Percentiles rank a stretch among this genome's conserved stretches.
Conservation (phyloP, 2,329 filamentous ascomycete species). For the Penicillium sp. region DNA sequence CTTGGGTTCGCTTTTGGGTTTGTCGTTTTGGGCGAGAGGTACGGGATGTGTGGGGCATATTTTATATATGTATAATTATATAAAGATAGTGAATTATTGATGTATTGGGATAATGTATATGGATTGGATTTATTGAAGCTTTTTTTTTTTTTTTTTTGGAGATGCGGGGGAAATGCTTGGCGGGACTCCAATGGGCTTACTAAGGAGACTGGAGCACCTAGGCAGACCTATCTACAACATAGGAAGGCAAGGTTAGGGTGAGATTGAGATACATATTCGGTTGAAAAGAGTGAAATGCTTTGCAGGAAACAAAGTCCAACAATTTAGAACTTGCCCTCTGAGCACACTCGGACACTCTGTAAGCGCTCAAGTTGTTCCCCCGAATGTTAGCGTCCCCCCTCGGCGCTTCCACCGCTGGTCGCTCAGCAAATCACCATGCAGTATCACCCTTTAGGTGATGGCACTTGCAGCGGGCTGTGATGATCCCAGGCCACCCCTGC, state of each 20-base stretch:
- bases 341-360: background rate
- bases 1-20: conserved; percentile 34
- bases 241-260: background rate
- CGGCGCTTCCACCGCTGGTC: conserved; percentile 29
- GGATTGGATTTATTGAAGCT: background rate
- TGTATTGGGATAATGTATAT: background rate
- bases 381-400: conserved; percentile 25
- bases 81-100: background rate
- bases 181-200: background rate
- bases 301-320: background rate
- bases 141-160: conserved; percentile 9
- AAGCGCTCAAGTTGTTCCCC: conserved; percentile 27
- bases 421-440: conserved; percentile 27
- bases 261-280: background rate
- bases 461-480: conserved; percentile 31
- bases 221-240: background rate
- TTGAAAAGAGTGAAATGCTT: background rate
- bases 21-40: conserved; percentile 28
- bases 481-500: conserved; percentile 20
- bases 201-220: background rate
- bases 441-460: conserved; percentile 26
- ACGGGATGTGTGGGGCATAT: conserved; percentile 38
- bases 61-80: conserved; percentile 3
- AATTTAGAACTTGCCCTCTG: background rate
- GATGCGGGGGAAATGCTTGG: conserved; percentile 10